These are phyloP conservation scores for Auxenochlorella pyrenoidosa DNA, from an alignment of 139 green algal genomes.

Conservation along the genomic window DNA sequence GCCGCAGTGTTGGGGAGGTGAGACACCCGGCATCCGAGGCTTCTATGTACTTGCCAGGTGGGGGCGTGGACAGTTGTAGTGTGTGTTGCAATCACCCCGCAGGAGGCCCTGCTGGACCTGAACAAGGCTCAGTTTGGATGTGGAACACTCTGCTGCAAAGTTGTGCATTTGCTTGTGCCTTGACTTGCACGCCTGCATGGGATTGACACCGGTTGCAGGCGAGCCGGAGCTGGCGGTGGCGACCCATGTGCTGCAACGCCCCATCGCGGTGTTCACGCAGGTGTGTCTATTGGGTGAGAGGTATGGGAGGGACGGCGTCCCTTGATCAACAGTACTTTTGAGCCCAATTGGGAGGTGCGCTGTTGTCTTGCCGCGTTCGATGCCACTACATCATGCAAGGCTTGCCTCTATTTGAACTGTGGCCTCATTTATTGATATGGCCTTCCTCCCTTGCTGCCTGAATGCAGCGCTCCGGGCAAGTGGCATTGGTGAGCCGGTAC, in stretches of 20 bases:
- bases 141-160: too few relatives aligned
- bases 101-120: too few relatives aligned
- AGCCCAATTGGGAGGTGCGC: too few relatives aligned
- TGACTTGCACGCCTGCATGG: too few relatives aligned
- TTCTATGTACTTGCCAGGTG: too few relatives aligned
- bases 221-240: slow-evolving; percentile 49
- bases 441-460: not conserved
- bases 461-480: not conserved
- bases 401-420: too few relatives aligned
- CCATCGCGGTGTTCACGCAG: slow-evolving; percentile 3
- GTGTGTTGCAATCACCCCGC: too few relatives aligned
- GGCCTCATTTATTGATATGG: not conserved
- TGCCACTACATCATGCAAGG: not conserved
- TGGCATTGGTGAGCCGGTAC: not conserved
- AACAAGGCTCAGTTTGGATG: too few relatives aligned
- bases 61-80: too few relatives aligned
- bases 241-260: slow-evolving; percentile 14
- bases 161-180: too few relatives aligned
- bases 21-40: not conserved
- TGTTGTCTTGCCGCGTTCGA: not conserved
- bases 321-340: too few relatives aligned
- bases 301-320: not conserved
- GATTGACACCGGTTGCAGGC: not conserved
- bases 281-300: not conserved
- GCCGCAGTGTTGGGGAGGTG: slow-evolving; percentile 33